Percentiles rank a stretch among this genome's conserved stretches.
These are phyloP conservation scores for Trametes maxima DNA, from an alignment of 768 basidiomycete species.

Conservation along the genomic window DNA sequence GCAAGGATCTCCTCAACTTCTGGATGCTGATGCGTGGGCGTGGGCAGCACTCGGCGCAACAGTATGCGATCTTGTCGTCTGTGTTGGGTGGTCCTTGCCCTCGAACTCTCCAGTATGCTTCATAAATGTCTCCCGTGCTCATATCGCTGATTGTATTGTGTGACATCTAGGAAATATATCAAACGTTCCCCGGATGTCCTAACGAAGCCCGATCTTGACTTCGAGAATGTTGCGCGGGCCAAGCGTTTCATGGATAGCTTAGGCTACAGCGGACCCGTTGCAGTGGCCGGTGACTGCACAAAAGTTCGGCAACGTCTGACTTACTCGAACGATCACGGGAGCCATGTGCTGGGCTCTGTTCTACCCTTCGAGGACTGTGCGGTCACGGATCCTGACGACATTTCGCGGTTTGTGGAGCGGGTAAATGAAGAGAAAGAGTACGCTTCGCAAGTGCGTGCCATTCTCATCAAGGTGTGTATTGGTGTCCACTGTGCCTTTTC, in stretches of 20 bases:
- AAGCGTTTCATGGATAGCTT: slow-evolving; percentile 28
- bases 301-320: slow-evolving; percentile 31
- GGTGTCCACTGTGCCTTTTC: not conserved
- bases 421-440: not conserved
- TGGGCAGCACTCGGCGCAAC: slow-evolving; percentile 21
- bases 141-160: not conserved
- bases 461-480: not conserved
- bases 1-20: slow-evolving; percentile 23
- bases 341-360: slow-evolving; percentile 32
- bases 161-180: slow-evolving; percentile 23
- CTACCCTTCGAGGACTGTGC: slow-evolving; percentile 27
- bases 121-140: not conserved
- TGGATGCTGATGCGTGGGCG: slow-evolving; percentile 24
- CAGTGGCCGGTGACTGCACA: slow-evolving; percentile 32
- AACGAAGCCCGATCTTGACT: slow-evolving; percentile 31
- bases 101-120: not conserved
- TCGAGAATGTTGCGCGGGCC: slow-evolving; percentile 33
- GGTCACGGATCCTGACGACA: slow-evolving; percentile 29
- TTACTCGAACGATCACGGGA: slow-evolving; percentile 32
- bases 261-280: slow-evolving; percentile 30
- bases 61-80: slow-evolving; percentile 20
- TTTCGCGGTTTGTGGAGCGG: slow-evolving; percentile 14
- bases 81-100: not conserved
- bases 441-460: not conserved
- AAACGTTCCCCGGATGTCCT: slow-evolving; percentile 29